Conservation (phyloP, 805 yeast species). For the Barnettozyma botsteinii region DNA sequence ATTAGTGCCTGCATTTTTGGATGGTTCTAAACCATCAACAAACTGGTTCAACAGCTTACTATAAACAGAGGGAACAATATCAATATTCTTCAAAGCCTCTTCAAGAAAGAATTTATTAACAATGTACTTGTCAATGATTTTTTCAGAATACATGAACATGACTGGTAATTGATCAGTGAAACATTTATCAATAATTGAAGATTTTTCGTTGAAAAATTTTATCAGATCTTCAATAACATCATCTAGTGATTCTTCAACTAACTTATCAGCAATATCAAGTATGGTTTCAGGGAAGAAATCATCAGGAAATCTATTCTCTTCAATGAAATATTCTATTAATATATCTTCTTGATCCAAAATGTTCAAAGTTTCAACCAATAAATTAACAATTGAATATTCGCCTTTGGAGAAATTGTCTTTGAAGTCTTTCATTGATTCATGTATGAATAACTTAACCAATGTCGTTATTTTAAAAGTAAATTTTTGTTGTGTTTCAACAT, state of each 20-base stretch:
- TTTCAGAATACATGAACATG: slow-evolving; percentile 33
- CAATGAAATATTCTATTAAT: slow-evolving; percentile 35
- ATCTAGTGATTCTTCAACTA: slow-evolving; percentile 22
- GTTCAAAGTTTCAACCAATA: slow-evolving; percentile 23
- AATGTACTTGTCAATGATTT: slow-evolving; percentile 33
- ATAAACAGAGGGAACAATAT: slow-evolving; percentile 30
- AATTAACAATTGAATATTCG: slow-evolving; percentile 19
- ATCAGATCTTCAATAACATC: slow-evolving; percentile 24
- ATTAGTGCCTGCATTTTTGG: slow-evolving; percentile 32
- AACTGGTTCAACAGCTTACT: slow-evolving; percentile 23
- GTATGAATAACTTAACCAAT: slow-evolving; percentile 14
- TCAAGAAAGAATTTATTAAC: slow-evolving; percentile 23
- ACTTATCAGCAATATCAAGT: slow-evolving; percentile 20
- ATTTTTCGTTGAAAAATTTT: slow-evolving; percentile 30
- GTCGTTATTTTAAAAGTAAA: slow-evolving; percentile 9
- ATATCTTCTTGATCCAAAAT: slow-evolving; percentile 31
- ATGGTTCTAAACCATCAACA: slow-evolving; percentile 32
- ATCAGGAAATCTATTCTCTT: slow-evolving; percentile 29
- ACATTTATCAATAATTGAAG: slow-evolving; percentile 32
- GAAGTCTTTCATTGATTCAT: slow-evolving; percentile 18
- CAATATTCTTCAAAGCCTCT: slow-evolving; percentile 23
- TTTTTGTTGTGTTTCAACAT: slow-evolving; percentile 8
- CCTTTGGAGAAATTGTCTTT: slow-evolving; percentile 14
- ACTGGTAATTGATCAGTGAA: slow-evolving; percentile 36
- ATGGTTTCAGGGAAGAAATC: slow-evolving; percentile 27